These are phyloP conservation scores for Aspergillus saccharolyticus DNA, from an alignment of 495 filamentous ascomycete genomes.

Conservation along the genomic window DNA sequence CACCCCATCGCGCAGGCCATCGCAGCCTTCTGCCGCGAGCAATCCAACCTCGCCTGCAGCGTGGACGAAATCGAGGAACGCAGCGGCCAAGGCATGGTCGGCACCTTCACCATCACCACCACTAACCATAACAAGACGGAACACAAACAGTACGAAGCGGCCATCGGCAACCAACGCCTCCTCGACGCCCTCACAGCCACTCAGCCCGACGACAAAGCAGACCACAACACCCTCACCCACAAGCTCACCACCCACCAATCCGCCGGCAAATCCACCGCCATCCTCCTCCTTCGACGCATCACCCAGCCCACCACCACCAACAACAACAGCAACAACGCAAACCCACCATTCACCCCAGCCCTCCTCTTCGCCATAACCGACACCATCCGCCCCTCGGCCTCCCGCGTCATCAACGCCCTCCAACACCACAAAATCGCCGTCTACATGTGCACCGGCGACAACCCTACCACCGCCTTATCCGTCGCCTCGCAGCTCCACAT, in stretches of 20 bases:
- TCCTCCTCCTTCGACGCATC: constrained; percentile 51
- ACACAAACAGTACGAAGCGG: constrained; percentile 50
- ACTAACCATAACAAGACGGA: constrained; percentile 8
- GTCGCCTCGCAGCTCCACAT: constrained; percentile 78
- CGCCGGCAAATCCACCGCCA: constrained; percentile 67
- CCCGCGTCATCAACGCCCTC: constrained; percentile 61
- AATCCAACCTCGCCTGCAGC: constrained; percentile 30
- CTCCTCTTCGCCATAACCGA: constrained; percentile 71
- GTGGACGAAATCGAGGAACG: constrained; percentile 60
- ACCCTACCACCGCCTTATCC: constrained; percentile 48
- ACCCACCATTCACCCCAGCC: constrained; percentile 50
- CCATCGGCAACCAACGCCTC: constrained; percentile 81
- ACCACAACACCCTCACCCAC: constrained; percentile 32
- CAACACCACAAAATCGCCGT: constrained; percentile 59
- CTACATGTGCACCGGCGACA: constrained; percentile 92
- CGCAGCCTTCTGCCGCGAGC: constrained; percentile 56
- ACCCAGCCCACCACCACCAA: constrained; percentile 7
- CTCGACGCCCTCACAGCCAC: constrained; percentile 40
- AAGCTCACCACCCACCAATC: constrained; percentile 61
- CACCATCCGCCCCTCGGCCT: constrained; percentile 72
- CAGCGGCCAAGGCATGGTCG: constrained; percentile 76
- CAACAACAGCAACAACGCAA: constrained; percentile 22
- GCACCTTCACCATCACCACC: constrained; percentile 49
- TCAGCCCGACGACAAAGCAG: constrained; percentile 8
- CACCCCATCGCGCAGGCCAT: constrained; percentile 86